A percentile compares a stretch with the other conserved stretches of the same genome.
These are phyloP conservation scores for Citrullus mucosospermus DNA, from an alignment of 306 rosid genomes.

Conservation along the genomic window DNA sequence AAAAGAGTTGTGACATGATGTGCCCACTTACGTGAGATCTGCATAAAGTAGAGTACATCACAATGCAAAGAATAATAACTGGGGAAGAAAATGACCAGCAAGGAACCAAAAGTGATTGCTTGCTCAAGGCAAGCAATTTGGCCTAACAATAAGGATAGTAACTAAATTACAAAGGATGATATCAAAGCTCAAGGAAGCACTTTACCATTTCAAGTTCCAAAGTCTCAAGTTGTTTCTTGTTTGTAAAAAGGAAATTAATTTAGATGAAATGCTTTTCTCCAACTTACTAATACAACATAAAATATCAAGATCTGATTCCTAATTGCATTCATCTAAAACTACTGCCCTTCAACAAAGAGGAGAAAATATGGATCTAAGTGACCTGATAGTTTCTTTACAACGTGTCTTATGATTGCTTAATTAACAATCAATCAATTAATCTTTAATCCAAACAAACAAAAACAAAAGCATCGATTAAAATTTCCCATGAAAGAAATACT, in stretches of 20 bases:
- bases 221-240: not conserved
- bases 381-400: not conserved
- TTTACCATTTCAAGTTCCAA: not conserved
- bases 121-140: not conserved
- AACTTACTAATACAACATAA: not conserved
- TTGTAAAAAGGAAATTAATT: not conserved
- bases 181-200: not conserved
- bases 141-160: not conserved
- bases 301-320: not conserved
- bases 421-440: not conserved
- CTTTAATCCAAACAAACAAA: not conserved
- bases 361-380: not conserved
- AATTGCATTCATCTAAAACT: not conserved
- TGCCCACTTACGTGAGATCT: constrained; percentile 77
- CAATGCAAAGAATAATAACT: not conserved
- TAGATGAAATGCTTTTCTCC: not conserved
- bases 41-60: constrained; percentile 16
- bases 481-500: not conserved
- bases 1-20: constrained; percentile 75
- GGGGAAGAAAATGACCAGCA: not conserved
- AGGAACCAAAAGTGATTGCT: not conserved
- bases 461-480: not conserved
- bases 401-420: not conserved
- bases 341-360: not conserved
- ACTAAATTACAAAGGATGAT: not conserved